These are phyloP conservation scores for Neovahlkampfia damariscottae DNA, from an alignment of 78 protist genomes.

Conservation along the genomic window DNA sequence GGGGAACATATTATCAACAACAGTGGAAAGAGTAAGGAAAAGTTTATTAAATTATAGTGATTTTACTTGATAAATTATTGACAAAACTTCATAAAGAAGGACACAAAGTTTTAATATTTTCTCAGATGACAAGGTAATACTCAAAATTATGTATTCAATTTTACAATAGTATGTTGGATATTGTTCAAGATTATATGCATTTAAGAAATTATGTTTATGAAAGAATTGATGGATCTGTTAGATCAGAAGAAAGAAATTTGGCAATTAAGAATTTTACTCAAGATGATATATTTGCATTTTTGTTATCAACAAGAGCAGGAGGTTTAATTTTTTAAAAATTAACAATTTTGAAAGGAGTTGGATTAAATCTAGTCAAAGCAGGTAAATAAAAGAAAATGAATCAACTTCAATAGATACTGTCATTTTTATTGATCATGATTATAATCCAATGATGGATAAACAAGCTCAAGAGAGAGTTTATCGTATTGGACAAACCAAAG, in stretches of 20 bases:
- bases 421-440: conserved; percentile 44
- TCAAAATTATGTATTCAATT: too few species aligned
- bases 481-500: conserved; percentile 89
- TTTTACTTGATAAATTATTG: conserved; percentile 79
- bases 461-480: conserved; percentile 86
- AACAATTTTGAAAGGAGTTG: too few species aligned
- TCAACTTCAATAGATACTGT: conserved; percentile 35
- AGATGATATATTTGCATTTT: conserved; percentile 15
- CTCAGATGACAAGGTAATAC: conserved; percentile 92
- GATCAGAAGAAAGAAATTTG: not conserved
- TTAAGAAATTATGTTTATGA: conserved; percentile 11
- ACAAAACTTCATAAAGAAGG: conserved; percentile 45
- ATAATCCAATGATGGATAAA: conserved; percentile 53
- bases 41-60: conserved; percentile 25
- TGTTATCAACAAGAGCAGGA: conserved; percentile 34
- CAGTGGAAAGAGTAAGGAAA: conserved; percentile 8
- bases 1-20: conserved; percentile 22
- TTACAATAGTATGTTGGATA: conserved; percentile 71
- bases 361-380: not conserved
- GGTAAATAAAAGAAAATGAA: too few species aligned
- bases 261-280: not conserved
- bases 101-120: conserved; percentile 82
- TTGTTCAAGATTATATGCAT: conserved; percentile 62
- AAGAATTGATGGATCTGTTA: conserved; percentile 15
- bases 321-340: conserved; percentile 16